Evolutionary conservation across 805 yeast species (phyloP), one percentile per base, ranked within the genome.

Genomic region (Schizosaccharomyces octosporus): DNA sequence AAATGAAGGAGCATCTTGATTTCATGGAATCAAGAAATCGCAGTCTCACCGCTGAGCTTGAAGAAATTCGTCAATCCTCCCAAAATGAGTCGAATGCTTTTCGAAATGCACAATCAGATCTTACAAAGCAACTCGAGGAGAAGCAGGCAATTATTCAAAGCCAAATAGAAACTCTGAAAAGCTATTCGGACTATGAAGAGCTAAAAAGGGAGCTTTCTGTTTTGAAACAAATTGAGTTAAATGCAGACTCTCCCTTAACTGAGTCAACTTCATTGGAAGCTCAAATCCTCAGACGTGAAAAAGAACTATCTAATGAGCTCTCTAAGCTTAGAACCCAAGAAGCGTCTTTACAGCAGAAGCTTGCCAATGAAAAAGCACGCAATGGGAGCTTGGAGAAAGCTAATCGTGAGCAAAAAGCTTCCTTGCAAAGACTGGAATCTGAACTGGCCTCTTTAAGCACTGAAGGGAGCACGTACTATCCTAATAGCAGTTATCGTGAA

Each of bases 171-270:
- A 31, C 78, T 79, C 62, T 84, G 55, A 72, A 73, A 2, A 70
- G 73, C 41, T 79, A 81, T 61, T 72, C 76, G 1, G 95, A 88
- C 68, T 88, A 89, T 70, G 88, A 85, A 61, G 88, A 86, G 64
- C 69, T 88, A 59, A 87, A 87, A 69, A 78, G 80, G 60, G 96
- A 89, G 67, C 73, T 89, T 65, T 78, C 77, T 21, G 78, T 87
- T 31, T 69, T 88, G 63, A 81, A 84, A 68, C 82, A 83, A 64
- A 66, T 65, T 15, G 66, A 65, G 51, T 65, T 67, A 9, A 32
- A 21, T 15, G 66, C 66, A 13, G 67, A 62, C 11, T 70, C 67
- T 11, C 67, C 65, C 19, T 69, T 71, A 5, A 73, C 69, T 27
- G 71, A 67, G 17, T 71, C 66, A 7, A 71, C 67, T 24, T 66